Evolutionary conservation across 2,329 filamentous ascomycete species (phyloP).

Genomic region (Emergomyces orientalis): DNA sequence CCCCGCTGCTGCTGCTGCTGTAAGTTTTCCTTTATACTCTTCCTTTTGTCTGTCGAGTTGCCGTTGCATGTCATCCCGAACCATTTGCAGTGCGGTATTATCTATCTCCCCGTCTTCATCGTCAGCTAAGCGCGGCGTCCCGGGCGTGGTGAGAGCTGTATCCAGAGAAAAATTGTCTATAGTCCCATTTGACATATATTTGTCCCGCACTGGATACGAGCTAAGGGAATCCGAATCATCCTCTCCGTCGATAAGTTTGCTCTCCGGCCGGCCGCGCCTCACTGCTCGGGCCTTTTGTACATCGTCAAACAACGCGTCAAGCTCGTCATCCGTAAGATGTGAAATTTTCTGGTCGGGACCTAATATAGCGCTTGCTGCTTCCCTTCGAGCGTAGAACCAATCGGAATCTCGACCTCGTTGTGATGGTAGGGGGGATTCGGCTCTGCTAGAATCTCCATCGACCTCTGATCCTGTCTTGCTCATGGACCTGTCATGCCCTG

Average conservation of each 20-base stretch:
- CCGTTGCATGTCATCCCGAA: slow-evolving; percentile 72
- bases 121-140: slow-evolving; percentile 72
- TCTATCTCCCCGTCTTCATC: slow-evolving; percentile 48
- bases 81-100: slow-evolving; percentile 58
- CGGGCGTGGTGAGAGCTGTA: slow-evolving; percentile 87
- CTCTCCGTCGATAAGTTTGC: slow-evolving; percentile 45
- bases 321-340: slow-evolving; percentile 82
- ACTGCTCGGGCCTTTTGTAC: slow-evolving; percentile 81
- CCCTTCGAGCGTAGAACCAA: slow-evolving; percentile 86
- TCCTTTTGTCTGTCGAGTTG: slow-evolving; percentile 78
- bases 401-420: slow-evolving; percentile 68
- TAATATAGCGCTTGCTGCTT: slow-evolving; percentile 84
- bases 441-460: slow-evolving; percentile 60
- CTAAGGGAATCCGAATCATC: slow-evolving; percentile 84
- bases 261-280: slow-evolving; percentile 57
- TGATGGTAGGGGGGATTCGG: slow-evolving; percentile 67
- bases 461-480: slow-evolving; percentile 73
- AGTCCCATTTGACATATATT: slow-evolving; percentile 90
- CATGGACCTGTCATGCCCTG: slow-evolving; percentile 66
- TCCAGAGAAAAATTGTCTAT: slow-evolving; percentile 95
- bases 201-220: slow-evolving; percentile 82
- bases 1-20: slow-evolving; percentile 62
- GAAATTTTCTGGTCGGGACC: slow-evolving; percentile 87
- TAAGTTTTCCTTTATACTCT: slow-evolving; percentile 68
- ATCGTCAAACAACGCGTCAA: slow-evolving; percentile 88